Base-by-base conservation (phyloP, 106 monocot genomes). In the Allium cepa region DNA sequence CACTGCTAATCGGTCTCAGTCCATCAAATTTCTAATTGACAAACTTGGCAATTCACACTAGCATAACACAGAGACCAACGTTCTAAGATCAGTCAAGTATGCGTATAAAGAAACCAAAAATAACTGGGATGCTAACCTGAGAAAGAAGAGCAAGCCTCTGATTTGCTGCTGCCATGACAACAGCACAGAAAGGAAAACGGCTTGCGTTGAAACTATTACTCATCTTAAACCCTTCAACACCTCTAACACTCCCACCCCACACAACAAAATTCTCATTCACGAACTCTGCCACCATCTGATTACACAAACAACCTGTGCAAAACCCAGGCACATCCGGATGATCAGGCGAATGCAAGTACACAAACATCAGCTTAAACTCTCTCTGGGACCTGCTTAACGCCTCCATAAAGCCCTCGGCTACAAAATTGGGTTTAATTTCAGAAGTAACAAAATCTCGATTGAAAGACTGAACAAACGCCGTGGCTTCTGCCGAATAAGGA, bases 141-240 rank as follows among this genome's bases (percentile, higher is more conserved):
- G 81, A 79, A 26, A 92, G 78, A 4, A 97, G 88, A 17, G 72
- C 80, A 18, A 97, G 88, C 57, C 83, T 75, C 60, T 88, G 83
- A 72, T 92, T 86, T 1, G 82, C 69, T 8, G 92, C 70, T 0
- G 88, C 78, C 83, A 84, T 82, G 53, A 92, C 96, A n/a, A 92
- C 75, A 6, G 86, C 96, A 58, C 92, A 97, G 69, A 89, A 97
- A 18, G 96, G 96, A 60, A 84, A 97, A 59, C 88, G 67, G 0
- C 82, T 92, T 6, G 92, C 92, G 70, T 84, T 97, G 12, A 97
- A 78, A 80, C 86, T 97, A 71, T 87, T 89, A 70, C 96, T 92
- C 96, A 97, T 97, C 84, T 86, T 92, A 63, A 97, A 97, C 7
- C 96, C 96, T 67, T 97, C 92, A 49, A 77, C 81, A 67, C 84